phyloP scores from a whole-genome alignment of 169 alveolate species.

The Cryptosporidium felis region DNA sequence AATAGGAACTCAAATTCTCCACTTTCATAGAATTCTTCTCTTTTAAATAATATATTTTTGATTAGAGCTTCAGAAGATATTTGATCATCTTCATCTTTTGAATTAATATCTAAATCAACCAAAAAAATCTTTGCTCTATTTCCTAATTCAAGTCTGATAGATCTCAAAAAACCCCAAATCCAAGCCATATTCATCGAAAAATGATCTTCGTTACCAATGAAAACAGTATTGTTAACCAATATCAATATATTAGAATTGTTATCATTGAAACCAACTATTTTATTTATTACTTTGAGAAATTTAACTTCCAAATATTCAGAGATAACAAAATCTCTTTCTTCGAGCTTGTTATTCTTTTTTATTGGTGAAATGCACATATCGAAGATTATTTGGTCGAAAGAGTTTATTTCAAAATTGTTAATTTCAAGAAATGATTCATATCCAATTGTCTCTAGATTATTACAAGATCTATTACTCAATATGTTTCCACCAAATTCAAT shows the following conservation, averaged over 20 bases:
- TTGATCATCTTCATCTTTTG: neutral
- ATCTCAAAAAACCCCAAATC: conserved; percentile 66
- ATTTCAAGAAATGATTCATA: neutral
- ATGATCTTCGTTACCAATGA: neutral
- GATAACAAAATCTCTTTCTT: neutral
- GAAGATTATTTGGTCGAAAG: neutral
- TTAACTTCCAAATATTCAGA: conserved; percentile 11
- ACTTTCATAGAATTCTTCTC: neutral
- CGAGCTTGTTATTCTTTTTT: neutral
- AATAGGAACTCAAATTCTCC: conserved; percentile 39
- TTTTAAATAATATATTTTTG: no score
- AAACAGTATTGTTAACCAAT: neutral
- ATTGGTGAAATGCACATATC: neutral
- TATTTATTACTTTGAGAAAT: neutral
- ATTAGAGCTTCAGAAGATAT: no score
- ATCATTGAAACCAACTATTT: neutral
- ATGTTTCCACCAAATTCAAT: neutral
- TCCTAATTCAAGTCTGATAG: conserved; percentile 15
- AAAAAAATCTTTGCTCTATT: neutral
- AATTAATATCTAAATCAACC: conserved; percentile 14
- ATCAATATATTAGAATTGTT: neutral
- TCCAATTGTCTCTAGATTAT: neutral
- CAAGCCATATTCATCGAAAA: conserved; percentile 15
- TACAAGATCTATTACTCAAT: neutral
- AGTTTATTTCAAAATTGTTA: neutral